Evolutionary conservation across 805 yeast species (phyloP).

Genomic region (Zygosaccharomyces siamensis): DNA sequence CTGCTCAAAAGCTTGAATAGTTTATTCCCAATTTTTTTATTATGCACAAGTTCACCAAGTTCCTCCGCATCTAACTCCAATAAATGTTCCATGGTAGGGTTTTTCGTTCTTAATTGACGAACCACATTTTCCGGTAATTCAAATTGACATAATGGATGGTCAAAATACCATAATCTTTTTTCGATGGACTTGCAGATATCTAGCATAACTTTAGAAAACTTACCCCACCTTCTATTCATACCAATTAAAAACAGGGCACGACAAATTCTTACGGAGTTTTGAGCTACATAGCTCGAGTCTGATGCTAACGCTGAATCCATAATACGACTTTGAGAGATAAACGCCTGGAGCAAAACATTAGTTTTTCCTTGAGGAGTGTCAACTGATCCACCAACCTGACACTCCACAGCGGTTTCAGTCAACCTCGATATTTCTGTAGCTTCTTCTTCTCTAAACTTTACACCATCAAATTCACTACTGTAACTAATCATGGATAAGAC

Average conservation of each 20-base stretch:
- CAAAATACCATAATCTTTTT: slow-evolving; percentile 78
- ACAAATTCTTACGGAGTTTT: slow-evolving; percentile 88
- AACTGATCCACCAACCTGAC: slow-evolving; percentile 75
- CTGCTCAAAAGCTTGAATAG: slow-evolving; percentile 56
- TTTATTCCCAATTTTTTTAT: slow-evolving; percentile 62
- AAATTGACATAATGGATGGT: slow-evolving; percentile 87
- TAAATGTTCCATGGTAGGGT: slow-evolving; percentile 64
- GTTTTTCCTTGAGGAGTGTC: slow-evolving; percentile 83
- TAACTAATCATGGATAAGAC: slow-evolving; percentile 80
- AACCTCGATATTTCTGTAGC: slow-evolving; percentile 61
- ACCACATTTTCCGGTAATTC: slow-evolving; percentile 66
- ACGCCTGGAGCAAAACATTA: slow-evolving; percentile 81
- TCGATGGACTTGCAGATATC: slow-evolving; percentile 85
- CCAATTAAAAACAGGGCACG: slow-evolving; percentile 87
- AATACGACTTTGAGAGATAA: slow-evolving; percentile 66
- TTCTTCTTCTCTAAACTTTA: slow-evolving; percentile 87
- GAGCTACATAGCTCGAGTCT: slow-evolving; percentile 91
- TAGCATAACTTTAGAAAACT: slow-evolving; percentile 65
- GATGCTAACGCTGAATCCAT: slow-evolving; percentile 79
- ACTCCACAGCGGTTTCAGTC: slow-evolving; percentile 56
- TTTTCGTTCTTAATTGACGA: slow-evolving; percentile 56
- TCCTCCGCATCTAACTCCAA: slow-evolving; percentile 71
- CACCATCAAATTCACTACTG: slow-evolving; percentile 90
- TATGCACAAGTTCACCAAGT: slow-evolving; percentile 86
- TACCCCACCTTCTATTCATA: slow-evolving; percentile 87